Evolutionary conservation across 257 asterid genomes (phyloP).

Genomic region (Nicotiana undulata): DNA sequence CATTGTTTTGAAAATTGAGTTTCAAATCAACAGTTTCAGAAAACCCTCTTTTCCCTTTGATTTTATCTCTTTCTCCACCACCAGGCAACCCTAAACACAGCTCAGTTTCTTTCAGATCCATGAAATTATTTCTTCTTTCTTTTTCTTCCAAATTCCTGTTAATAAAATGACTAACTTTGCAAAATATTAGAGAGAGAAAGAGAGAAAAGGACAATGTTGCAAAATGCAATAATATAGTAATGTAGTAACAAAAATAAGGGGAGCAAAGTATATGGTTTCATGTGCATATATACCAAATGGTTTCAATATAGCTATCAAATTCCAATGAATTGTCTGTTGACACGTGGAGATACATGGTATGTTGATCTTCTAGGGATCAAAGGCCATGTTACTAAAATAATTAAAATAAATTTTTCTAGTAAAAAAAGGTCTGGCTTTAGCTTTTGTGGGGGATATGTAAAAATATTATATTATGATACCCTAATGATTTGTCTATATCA

Average conservation of each 20-base stretch:
- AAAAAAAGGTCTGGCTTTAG: slow-evolving; percentile 4
- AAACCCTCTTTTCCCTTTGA: slow-evolving; percentile 43
- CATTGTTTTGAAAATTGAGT: slow-evolving; percentile 35
- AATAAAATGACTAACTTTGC: not conserved
- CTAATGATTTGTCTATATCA: slow-evolving; percentile 17
- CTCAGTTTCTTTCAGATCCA: slow-evolving; percentile 41
- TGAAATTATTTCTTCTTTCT: slow-evolving; percentile 14
- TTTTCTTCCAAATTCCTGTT: not conserved
- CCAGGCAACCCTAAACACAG: slow-evolving; percentile 51
- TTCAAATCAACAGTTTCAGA: slow-evolving; percentile 47
- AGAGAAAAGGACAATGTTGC: not conserved
- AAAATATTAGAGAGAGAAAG: not conserved
- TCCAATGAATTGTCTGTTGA: slow-evolving; percentile 20
- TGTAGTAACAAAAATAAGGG: slow-evolving; percentile 28
- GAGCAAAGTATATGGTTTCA: slow-evolving; percentile 32
- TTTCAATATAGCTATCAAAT: slow-evolving; percentile 22
- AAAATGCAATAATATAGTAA: slow-evolving; percentile 13
- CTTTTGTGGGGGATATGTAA: slow-evolving; percentile 15
- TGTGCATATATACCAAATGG: slow-evolving; percentile 41
- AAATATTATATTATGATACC: slow-evolving; percentile 8
- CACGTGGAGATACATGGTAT: slow-evolving; percentile 48
- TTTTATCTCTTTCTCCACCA: slow-evolving; percentile 19
- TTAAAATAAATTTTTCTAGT: slow-evolving; percentile 15
- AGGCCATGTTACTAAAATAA: slow-evolving; percentile 60
- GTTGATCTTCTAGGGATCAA: slow-evolving; percentile 59